These are phyloP conservation scores for Pleurotus tuoliensis DNA, from an alignment of 768 basidiomycete species.

Conservation along the genomic window DNA sequence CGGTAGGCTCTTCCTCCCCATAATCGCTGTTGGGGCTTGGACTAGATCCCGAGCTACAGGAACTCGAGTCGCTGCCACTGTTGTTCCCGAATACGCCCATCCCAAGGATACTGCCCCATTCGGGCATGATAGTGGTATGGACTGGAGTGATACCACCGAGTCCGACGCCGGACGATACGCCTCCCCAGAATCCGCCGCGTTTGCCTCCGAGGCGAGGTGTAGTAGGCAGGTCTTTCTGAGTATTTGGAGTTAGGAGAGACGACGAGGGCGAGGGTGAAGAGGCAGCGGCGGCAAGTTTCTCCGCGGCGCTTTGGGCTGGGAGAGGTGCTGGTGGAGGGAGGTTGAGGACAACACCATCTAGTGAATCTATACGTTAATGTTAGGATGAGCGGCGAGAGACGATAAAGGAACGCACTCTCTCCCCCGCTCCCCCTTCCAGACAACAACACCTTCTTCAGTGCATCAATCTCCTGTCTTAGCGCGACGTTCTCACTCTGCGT, in stretches of 20 bases:
- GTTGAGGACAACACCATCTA: conserved; percentile 20
- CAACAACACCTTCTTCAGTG: conserved; percentile 72
- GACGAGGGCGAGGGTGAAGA: conserved; percentile 11
- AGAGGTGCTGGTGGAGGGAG: conserved; percentile 50
- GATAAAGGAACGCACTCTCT: conserved; percentile 15
- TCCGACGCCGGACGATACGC: conserved; percentile 31
- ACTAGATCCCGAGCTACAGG: conserved; percentile 19
- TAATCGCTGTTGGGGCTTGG: conserved; percentile 11
- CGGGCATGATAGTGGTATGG: conserved; percentile 79
- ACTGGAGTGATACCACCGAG: conserved; percentile 76
- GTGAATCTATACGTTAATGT: conserved; percentile 1
- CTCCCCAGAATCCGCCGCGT: conserved; percentile 72
- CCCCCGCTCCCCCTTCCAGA: conserved; percentile 45
- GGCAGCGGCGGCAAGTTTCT: conserved; percentile 22
- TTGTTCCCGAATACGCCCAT: conserved; percentile 8
- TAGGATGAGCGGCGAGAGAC: not conserved
- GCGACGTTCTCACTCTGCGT: conserved; percentile 81
- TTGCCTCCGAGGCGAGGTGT: conserved; percentile 51
- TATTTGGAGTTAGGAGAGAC: conserved; percentile 56
- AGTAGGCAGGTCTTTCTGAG: conserved; percentile 71
- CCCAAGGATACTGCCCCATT: conserved; percentile 24
- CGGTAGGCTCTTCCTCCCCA: conserved; percentile 18
- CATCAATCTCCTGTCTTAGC: conserved; percentile 69
- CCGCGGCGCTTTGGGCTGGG: conserved; percentile 37
- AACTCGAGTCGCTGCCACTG: conserved; percentile 6